Evolutionary conservation across 2,329 filamentous ascomycete species (phyloP), one percentile per base, ranked within the genome.

Genomic region (Alternaria rosae): DNA sequence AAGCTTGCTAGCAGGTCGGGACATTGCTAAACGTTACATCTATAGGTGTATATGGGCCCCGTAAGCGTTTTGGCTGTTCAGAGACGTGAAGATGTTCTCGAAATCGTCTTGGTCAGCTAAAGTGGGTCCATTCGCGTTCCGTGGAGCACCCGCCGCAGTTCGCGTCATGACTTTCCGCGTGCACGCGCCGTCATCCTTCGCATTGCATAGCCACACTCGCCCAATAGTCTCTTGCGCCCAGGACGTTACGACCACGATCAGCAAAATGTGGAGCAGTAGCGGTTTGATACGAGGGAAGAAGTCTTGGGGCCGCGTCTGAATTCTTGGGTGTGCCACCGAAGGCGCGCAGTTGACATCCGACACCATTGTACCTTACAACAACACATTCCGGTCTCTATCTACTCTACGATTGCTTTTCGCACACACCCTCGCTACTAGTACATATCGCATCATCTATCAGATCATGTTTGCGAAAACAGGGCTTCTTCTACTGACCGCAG

Each of bases 401-500:
- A 41, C 26, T 17, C 41, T 32, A 50, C 44, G 21, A 17, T 28
- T 51, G 51, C 10, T 17, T 43, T n/a, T 38, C 41, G 54, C 23
- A 42, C 13, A 23, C 47, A 38, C 59, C 38, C 10, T 53, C 17
- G 41, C 20, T 50, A 52, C 42, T 26, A 38, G n/a, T 21, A 23
- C 10, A 48, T n/a, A 50, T 56, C 32, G 50, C 42, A 61, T 43
- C 25, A 43, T 32, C 15, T 25, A 13, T 43, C n/a, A 8, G 48
- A 48, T 25, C 43, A 70, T 70, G 68, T 67, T 68, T 15, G 20
- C 61, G 20, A 66, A 62, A 47, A 55, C 47, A 28, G 45, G 57
- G 6, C 62, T 71, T 50, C 54, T 70, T 52, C 52, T 70, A 38
- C 56, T 72, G 28, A 65, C 63, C 38, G 58, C 59, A 9, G 65